Evolutionary conservation across 1,139 yeast genomes (phyloP), one percentile per base, ranked within the genome.

Genomic region (Geotrichum reessii): DNA sequence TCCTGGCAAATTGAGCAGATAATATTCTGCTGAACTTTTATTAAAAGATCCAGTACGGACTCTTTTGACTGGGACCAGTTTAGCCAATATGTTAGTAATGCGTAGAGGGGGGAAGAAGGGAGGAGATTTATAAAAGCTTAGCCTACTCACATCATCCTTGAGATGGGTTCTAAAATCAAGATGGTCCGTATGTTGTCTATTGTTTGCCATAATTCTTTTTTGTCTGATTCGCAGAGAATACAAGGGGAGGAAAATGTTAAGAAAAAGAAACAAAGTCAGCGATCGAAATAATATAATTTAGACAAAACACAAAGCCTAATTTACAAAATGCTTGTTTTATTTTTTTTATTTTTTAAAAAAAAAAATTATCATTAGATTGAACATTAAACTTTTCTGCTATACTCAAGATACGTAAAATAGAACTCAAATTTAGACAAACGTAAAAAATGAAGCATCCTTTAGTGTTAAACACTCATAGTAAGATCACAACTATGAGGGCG

Each of bases 401-500:
- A n/a, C n/a, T n/a, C n/a, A n/a, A n/a, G n/a, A n/a, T n/a, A n/a
- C n/a, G 21, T 8, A 24, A 17, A 25, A 17, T 47, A 19, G n/a
- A n/a, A n/a, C n/a, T n/a, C n/a, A n/a, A n/a, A n/a, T n/a, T n/a
- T n/a, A n/a, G n/a, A n/a, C n/a, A n/a, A n/a, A n/a, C n/a, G n/a
- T n/a, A n/a, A n/a, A n/a, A n/a, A n/a, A n/a, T n/a, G n/a, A 46
- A 2, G 1, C 21, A 22, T 17, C 9, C 48, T n/a, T n/a, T n/a
- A n/a, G 6, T 22, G 28, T 8, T 37, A 8, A 21, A 22, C 27
- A 19, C 19, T 19, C 58, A 55, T 58, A 22, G 17, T 53, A 1
- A 71, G 60, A 64, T 76, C 80, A 66, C 82, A 78, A 33, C 75
- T 70, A 64, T 74, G 78, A 5, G 82, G 81, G 56, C 77, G 67